Evolutionary conservation across 106 monocot species (phyloP).

Genomic region (Dendrobium chrysotoxum): DNA sequence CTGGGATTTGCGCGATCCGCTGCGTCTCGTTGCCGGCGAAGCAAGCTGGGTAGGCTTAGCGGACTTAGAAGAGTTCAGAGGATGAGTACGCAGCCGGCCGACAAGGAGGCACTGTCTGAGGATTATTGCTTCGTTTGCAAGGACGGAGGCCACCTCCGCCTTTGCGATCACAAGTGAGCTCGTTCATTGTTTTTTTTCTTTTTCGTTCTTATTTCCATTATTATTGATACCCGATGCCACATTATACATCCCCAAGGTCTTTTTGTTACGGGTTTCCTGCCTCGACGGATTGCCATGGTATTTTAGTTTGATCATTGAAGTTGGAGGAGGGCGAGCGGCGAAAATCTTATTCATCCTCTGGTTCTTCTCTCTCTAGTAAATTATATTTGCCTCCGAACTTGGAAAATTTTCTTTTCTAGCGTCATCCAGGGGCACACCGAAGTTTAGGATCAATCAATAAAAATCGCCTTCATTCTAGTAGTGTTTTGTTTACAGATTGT

Average conservation of each 20-base stretch:
- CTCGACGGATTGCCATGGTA: background rate
- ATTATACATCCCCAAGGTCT: background rate
- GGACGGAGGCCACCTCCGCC: constrained; percentile 49
- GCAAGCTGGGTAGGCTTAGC: background rate
- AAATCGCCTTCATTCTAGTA: background rate
- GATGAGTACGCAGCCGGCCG: constrained; percentile 17
- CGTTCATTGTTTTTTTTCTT: background rate
- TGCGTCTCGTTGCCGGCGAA: background rate
- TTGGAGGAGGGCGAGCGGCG: background rate
- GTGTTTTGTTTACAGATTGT: background rate
- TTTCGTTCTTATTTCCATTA: background rate
- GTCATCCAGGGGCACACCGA: background rate
- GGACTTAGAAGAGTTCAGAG: background rate
- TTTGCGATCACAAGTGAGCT: constrained; percentile 58
- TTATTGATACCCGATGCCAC: background rate
- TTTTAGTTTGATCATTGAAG: background rate
- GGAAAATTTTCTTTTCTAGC: background rate
- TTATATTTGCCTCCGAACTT: background rate
- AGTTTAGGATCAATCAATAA: background rate
- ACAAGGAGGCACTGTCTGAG: constrained; percentile 33
- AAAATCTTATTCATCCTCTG: background rate
- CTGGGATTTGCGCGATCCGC: background rate
- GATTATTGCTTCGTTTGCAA: constrained; percentile 65
- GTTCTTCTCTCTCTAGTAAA: background rate
- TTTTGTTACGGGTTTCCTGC: background rate